Evolutionary conservation across 352 stramenopile species (phyloP).

Genomic region (Globisporangium echinulatum): DNA sequence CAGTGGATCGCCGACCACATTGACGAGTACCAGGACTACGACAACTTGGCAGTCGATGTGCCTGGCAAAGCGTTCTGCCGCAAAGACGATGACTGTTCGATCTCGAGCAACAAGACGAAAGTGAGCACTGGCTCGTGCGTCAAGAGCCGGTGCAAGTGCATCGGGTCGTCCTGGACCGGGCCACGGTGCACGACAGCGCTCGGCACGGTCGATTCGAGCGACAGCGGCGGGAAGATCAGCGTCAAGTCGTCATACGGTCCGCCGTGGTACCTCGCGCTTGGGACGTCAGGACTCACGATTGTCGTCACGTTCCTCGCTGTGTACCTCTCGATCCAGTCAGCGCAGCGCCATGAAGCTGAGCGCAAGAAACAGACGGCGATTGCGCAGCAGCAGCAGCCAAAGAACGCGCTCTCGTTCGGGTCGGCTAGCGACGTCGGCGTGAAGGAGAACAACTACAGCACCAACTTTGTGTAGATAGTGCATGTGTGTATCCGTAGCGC

Average conservation of each 20-base stretch:
- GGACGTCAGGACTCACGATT: constrained; percentile 5
- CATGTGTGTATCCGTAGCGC: background rate
- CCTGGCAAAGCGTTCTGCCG: constrained; percentile 53
- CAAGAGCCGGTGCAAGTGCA: constrained; percentile 30
- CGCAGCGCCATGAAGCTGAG: constrained; percentile 1
- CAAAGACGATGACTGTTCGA: constrained; percentile 50
- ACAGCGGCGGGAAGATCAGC: constrained; percentile 1
- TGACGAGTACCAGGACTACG: constrained; percentile 59
- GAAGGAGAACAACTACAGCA: constrained; percentile 29
- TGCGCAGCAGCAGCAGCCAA: background rate
- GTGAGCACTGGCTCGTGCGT: constrained; percentile 32
- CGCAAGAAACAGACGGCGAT: constrained; percentile 17
- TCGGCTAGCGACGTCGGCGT: constrained; percentile 16
- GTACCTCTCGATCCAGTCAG: constrained; percentile 6
- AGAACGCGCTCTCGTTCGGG: constrained; percentile 13
- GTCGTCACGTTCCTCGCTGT: constrained; percentile 6
- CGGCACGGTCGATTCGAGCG: constrained; percentile 3
- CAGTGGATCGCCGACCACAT: constrained; percentile 78
- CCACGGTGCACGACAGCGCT: constrained; percentile 35
- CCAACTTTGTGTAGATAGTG: constrained; percentile 24
- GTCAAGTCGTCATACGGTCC: constrained; percentile 14
- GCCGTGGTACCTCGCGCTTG: constrained; percentile 5
- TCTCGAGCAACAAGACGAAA: constrained; percentile 11
- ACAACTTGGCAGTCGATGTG: constrained; percentile 58
- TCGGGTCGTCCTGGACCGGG: constrained; percentile 28